Base-by-base conservation (phyloP, 1,284 basidiomycete genomes). In the Ceratobasidium sp. region DNA sequence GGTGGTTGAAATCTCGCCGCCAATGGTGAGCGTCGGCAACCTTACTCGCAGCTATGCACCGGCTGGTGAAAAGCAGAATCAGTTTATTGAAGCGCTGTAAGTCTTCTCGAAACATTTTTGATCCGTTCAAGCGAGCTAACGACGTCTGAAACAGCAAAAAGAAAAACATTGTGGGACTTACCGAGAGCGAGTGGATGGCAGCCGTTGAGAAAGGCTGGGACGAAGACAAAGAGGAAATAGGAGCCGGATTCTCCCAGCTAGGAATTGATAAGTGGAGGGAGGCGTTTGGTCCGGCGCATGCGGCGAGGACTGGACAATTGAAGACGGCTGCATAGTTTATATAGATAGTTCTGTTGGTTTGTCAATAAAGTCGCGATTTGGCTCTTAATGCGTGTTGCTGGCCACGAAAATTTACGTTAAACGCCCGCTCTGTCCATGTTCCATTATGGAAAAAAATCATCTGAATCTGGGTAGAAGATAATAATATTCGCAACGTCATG, bases 1-100 rank as follows among this genome's bases (percentile, higher is more conserved):
- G 60, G 78, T 81, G 20, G 78, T 81, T 0, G 81, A 82, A 71
- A 80, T 82, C 47, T 79, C 77, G 0, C 81, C 80, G 11, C 81
- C 81, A 20, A 33, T 69, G 23, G 81, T 82, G 0, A 79, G 80
- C 37, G 78, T 79, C 23, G 80, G 39, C 31, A 45, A 63, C 61
- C 61, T 45, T 7, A n/a, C 35, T 45, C 37, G 61, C 17, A 63
- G 42, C 42, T 45, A 42, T 17, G 56, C 56, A 23, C 35, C 35
- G 31, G 33, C 20, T 11, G 33, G 56, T 13, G 56, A 58, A 5
- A 33, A 58, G 15, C 56, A 35, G 2, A n/a, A 63, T 2, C 5
- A 42, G n/a, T 26, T 63, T 13, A 28, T 37, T 10, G 61, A 31
- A 45, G 39, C 33, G 8, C 23, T 63, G 61, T 63, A 20, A 45